phyloP scores from a whole-genome alignment of 2,329 filamentous ascomycete genomes.

The Zopfia rhizophila region DNA sequence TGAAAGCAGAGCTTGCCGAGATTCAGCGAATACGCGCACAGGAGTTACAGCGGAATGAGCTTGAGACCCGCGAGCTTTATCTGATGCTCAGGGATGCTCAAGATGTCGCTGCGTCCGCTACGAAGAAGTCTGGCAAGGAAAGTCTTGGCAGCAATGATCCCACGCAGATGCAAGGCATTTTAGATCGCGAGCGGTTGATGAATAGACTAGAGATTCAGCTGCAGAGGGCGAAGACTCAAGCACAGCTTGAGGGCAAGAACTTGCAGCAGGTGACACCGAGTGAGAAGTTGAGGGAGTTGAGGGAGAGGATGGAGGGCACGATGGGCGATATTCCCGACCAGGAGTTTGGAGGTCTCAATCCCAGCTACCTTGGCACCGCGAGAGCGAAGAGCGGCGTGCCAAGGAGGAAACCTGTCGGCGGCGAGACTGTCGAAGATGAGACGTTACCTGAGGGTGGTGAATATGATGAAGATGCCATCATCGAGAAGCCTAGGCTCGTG shows the following conservation, averaged over 20 bases:
- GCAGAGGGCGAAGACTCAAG: constrained; percentile 96
- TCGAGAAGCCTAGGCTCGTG: constrained; percentile 82
- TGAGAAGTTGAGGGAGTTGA: constrained; percentile 88
- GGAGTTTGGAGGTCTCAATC: constrained; percentile 66
- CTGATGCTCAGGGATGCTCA: constrained; percentile 98
- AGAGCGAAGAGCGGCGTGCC: constrained; percentile 54
- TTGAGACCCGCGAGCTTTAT: constrained; percentile 96
- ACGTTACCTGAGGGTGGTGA: constrained; percentile 60
- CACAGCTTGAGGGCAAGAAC: constrained; percentile 92
- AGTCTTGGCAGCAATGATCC: constrained; percentile 72
- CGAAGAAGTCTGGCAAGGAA: constrained; percentile 67
- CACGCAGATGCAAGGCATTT: constrained; percentile 85
- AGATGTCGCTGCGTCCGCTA: constrained; percentile 90
- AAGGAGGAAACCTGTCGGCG: constrained; percentile 51
- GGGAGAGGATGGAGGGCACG: constrained; percentile 89
- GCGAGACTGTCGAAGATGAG: constrained; percentile 50
- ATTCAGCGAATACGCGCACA: constrained; percentile 86
- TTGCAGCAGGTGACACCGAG: constrained; percentile 89
- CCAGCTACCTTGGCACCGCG: constrained; percentile 70
- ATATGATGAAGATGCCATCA: constrained; percentile 69
- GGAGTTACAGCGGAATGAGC: constrained; percentile 91
- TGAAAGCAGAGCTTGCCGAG: constrained; percentile 90
- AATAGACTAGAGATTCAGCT: constrained; percentile 93
- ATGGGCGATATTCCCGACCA: constrained; percentile 58
- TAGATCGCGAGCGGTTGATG: constrained; percentile 93